Conservation (phyloP, 148 eudicot genomes). For the Vaccinium corymbosum region DNA sequence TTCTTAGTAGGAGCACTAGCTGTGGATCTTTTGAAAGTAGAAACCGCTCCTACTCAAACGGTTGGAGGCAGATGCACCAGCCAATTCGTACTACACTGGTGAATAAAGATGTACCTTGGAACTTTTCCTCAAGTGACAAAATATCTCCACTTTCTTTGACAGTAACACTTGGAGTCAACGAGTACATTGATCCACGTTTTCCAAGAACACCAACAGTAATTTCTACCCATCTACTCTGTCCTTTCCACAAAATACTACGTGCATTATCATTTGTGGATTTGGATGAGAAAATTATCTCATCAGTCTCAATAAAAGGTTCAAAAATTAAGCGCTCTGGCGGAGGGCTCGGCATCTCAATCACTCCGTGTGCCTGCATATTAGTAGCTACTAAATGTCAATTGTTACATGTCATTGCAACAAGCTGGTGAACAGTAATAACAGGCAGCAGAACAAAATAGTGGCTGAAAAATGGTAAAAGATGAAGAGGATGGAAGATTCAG, state of each 20-base stretch:
- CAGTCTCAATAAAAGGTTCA: conserved; percentile 90
- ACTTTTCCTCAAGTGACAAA: conserved; percentile 88
- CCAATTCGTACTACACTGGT: background rate
- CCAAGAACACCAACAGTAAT: conserved; percentile 86
- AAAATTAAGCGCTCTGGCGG: conserved; percentile 75
- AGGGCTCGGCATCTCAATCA: conserved; percentile 90
- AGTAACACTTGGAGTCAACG: conserved; percentile 81
- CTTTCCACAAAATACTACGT: conserved; percentile 62
- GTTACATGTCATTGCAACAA: background rate
- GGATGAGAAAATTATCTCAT: conserved; percentile 71
- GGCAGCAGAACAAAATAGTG: background rate
- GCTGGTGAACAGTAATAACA: background rate
- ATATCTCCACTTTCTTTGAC: conserved; percentile 88
- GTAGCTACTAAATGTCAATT: background rate
- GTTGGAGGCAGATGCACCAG: background rate
- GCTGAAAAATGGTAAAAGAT: background rate
- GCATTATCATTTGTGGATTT: conserved; percentile 29
- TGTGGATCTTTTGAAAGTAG: background rate
- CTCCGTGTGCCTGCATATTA: conserved; percentile 66
- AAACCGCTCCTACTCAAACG: background rate
- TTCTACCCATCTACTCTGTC: conserved; percentile 85
- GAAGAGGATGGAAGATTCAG: background rate
- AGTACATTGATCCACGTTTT: conserved; percentile 70
- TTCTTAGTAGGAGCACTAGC: background rate
- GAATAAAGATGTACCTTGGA: conserved; percentile 59